A percentile compares a stretch with the other conserved stretches of the same genome.
Evolutionary conservation across 768 basidiomycete species (phyloP).

Genomic region (Scleroderma citrinum): DNA sequence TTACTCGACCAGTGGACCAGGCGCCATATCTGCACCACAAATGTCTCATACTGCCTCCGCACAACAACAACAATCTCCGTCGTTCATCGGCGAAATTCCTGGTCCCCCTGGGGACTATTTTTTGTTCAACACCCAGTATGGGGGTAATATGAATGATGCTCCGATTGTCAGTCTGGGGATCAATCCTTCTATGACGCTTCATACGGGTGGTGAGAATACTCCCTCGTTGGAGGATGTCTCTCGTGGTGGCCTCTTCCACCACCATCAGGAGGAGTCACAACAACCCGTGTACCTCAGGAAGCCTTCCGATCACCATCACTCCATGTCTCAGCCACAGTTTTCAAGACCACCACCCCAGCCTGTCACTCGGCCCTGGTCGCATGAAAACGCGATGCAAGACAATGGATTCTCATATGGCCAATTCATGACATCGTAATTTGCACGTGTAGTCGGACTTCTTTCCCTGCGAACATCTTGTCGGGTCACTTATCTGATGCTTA

Average conservation of each 20-base stretch:
- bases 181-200: constrained; percentile 4
- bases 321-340: constrained; percentile 17
- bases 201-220: constrained; percentile 11
- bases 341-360: constrained; percentile 10
- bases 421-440: constrained; percentile 15
- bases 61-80: background rate
- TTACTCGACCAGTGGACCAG: constrained; percentile 7
- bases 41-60: background rate
- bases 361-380: constrained; percentile 14
- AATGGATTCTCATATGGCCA: constrained; percentile 20
- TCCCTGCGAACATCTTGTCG: background rate
- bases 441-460: background rate
- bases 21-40: background rate
- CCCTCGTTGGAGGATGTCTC: constrained; percentile 15
- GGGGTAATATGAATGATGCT: constrained; percentile 4
- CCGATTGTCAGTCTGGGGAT: constrained; percentile 11
- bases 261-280: constrained; percentile 20
- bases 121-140: constrained; percentile 14
- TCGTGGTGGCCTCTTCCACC: constrained; percentile 16
- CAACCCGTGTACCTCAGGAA: constrained; percentile 12
- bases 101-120: constrained; percentile 15
- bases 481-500: background rate
- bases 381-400: constrained; percentile 13
- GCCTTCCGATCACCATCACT: constrained; percentile 16
- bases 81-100: constrained; percentile 2